Base-by-base conservation (phyloP, 2,329 filamentous ascomycete genomes). In the Akanthomyces uredinophilus region DNA sequence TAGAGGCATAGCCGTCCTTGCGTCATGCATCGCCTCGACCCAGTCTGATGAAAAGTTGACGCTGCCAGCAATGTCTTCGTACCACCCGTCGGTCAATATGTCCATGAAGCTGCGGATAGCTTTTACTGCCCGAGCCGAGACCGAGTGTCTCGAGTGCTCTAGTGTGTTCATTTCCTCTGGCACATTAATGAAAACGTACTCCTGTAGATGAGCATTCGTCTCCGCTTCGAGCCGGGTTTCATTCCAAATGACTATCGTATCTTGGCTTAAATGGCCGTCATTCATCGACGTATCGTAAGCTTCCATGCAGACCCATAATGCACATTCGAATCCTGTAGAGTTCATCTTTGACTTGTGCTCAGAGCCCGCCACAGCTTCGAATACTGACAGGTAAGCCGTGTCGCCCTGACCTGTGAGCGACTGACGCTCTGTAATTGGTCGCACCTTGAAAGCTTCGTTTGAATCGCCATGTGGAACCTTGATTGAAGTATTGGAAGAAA, bases 281-380 rank as follows among this genome's bases (percentile, higher is more conserved):
- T 47, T 66, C 5, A 73, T 68, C 2, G 64, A 66, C 27, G 74
- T 63, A 18, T 69, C 68, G 61, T 70, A 72, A 13, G 68, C 70
- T 59, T 72, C 69, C 22, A 76, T 67, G 54, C 75, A 77, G 60
- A 75, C 74, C 75, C 74, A 77, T 1, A 77, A 51, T 0, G 69
- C 68, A 47, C 74, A 77, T 55, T 74, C 69, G n/a, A 67, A 65
- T 4, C 68, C 74, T 13, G 64, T 66, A 0, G 52, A 64, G 5
- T 64, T 53, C 0, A 67, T 68, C 44, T 64, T 62, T 4, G 53
- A 62, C 16, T 64, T 54, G 4, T 65, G 65, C n/a, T 70, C 71
- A 11, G 63, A 68, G 5, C 71, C 65, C 4, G 69, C 70, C 43
- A 77, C 66, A 6, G 75, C 65, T 46, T 77, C 74, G 56, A 77